Percentiles rank a stretch among this genome's conserved stretches.
phyloP scores from a whole-genome alignment of 1,284 basidiomycete genomes.

The Puccinia horiana region DNA sequence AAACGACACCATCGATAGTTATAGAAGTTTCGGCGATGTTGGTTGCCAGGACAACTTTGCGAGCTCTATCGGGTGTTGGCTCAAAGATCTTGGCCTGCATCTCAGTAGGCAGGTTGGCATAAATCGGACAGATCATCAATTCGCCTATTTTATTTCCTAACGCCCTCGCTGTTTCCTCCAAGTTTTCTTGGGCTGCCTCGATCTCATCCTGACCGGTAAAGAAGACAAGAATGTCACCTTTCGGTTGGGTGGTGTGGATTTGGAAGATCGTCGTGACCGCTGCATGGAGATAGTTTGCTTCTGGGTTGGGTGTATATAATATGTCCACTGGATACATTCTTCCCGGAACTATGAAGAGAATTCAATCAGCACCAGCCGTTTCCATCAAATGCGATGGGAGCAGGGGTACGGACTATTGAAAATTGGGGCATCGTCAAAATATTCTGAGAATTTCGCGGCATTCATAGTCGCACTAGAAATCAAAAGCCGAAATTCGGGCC shows the following conservation, averaged over 20 bases:
- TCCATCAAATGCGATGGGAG: not conserved
- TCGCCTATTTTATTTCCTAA: slow-evolving; percentile 95
- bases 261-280: slow-evolving; percentile 98
- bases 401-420: slow-evolving; percentile 71
- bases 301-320: slow-evolving; percentile 94
- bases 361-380: not conserved
- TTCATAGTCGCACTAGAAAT: slow-evolving; percentile 97
- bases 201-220: slow-evolving; percentile 99
- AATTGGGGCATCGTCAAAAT: slow-evolving; percentile 89
- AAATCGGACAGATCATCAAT: slow-evolving; percentile 93
- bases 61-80: slow-evolving; percentile 90
- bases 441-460: slow-evolving; percentile 91
- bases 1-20: slow-evolving; percentile 95
- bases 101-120: slow-evolving; percentile 94
- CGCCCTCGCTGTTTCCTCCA: slow-evolving; percentile 90
- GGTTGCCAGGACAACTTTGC: slow-evolving; percentile 91
- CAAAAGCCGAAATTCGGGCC: slow-evolving; percentile 83
- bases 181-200: slow-evolving; percentile 86
- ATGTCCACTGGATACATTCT: slow-evolving; percentile 97
- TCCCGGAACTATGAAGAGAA: slow-evolving; percentile 74
- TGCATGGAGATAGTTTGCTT: slow-evolving; percentile 97
- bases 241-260: slow-evolving; percentile 96
- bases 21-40: slow-evolving; percentile 99
- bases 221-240: slow-evolving; percentile 97
- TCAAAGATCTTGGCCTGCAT: slow-evolving; percentile 99